Base-by-base conservation (phyloP, 441 rosid species). In the Viola pubescens region DNA sequence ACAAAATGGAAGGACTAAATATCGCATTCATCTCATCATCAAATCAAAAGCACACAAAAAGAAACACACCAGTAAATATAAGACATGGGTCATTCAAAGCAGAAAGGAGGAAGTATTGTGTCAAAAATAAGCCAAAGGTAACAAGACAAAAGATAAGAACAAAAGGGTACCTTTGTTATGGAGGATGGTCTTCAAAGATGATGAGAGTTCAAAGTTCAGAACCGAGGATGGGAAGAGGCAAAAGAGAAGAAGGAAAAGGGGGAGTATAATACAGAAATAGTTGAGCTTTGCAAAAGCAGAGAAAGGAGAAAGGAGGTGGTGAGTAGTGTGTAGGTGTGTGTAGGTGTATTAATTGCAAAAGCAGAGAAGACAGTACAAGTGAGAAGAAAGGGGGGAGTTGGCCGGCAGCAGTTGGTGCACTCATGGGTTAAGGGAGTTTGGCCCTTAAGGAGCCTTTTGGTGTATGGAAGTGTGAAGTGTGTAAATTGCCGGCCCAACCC, bases 311-410 rank as follows among this genome's bases (percentile, higher is more conserved):
- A 37, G 62, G 10, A 7, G 46, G 26, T n/a, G 58, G 12, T 0
- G 9, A 44, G 46, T 3, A 8, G 39, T 0, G 19, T 47, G 3
- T 37, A 65, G 63, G 52, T 56, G 70, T 75, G 19, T 47, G 3
- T 37, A 67, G 63, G 52, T 56, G 70, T 75, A 73, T 71, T 76
- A 43, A 74, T 72, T 67, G 68, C 67, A 48, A 71, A 65, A 65
- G 70, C 63, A 50, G 37, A 46, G 34, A 5, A 54, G 14, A 42
- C 26, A 11, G 38, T 6, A 9, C 6, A 53, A 37, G 51, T 4
- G 9, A 3, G 62, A 68, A 52, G 58, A 39, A 42, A 59, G 42
- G 11, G 42, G 54, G 44, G 50, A 58, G 48, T 57, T 59, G 51
- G 64, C 70, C 60, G 65, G 46, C 60, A 53, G 55, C 60, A 46